Evolutionary conservation across 176 grass and related monocot genomes (phyloP).

Genomic region (Microstegium vimineum): DNA sequence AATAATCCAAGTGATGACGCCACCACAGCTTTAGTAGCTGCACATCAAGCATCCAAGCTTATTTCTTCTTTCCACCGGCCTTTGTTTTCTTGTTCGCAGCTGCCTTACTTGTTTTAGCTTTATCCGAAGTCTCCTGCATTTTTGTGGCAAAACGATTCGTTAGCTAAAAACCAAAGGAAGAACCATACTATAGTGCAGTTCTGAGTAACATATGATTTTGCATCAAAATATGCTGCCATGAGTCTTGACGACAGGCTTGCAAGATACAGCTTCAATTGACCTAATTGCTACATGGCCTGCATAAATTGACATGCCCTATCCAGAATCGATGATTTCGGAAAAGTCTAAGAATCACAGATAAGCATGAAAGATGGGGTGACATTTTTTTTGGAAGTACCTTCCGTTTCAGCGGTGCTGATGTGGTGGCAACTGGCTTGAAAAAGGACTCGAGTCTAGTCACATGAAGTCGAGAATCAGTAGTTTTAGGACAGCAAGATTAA

Average conservation of each 20-base stretch:
- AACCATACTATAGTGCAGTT: background rate
- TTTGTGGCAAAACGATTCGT: background rate
- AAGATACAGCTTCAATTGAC: background rate
- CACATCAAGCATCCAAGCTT: background rate
- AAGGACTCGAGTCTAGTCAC: slow-evolving; percentile 57
- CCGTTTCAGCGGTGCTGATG: slow-evolving; percentile 35
- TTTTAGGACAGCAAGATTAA: background rate
- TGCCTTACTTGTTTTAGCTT: slow-evolving; percentile 36
- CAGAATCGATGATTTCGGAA: background rate
- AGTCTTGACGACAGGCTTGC: background rate
- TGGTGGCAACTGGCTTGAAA: slow-evolving; percentile 47
- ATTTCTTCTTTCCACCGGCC: slow-evolving; percentile 46
- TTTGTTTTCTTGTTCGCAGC: slow-evolving; percentile 42
- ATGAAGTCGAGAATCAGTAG: background rate
- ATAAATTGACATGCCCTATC: background rate
- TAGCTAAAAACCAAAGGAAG: background rate
- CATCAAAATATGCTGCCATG: background rate
- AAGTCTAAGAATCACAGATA: background rate
- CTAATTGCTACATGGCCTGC: background rate
- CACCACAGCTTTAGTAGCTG: background rate
- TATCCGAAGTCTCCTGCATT: slow-evolving; percentile 31
- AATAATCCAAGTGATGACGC: background rate
- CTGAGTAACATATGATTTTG: background rate
- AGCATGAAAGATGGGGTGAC: background rate
- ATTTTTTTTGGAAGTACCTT: slow-evolving; percentile 34